Evolutionary conservation across 1,284 basidiomycete genomes (phyloP).

Genomic region (Malassezia yamatoensis): DNA sequence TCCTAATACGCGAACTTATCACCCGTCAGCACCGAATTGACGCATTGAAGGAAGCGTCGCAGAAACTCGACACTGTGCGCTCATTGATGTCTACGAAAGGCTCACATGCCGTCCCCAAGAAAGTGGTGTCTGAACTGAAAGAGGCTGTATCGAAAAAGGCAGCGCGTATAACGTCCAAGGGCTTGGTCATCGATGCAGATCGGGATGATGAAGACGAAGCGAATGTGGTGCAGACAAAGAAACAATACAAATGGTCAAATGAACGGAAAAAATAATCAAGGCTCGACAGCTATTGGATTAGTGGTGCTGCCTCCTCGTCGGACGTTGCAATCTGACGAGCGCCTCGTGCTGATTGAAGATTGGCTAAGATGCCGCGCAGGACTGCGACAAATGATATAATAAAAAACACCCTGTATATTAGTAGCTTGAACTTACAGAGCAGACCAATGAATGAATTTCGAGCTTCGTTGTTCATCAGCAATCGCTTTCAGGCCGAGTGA

Average conservation of each 20-base stretch:
- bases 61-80: constrained; percentile 33
- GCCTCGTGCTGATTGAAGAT: constrained; percentile 52
- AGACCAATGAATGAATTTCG: constrained; percentile 72
- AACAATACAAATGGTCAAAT: constrained; percentile 19
- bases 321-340: constrained; percentile 1
- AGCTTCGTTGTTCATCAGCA: constrained; percentile 50
- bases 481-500: constrained; percentile 61
- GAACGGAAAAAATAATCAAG: constrained; percentile 15
- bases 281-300: constrained; percentile 41
- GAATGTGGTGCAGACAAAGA: background rate
- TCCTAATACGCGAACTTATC: constrained; percentile 28
- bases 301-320: constrained; percentile 76
- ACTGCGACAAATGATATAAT: constrained; percentile 75
- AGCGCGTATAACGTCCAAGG: constrained; percentile 5
- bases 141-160: constrained; percentile 11
- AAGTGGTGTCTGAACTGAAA: constrained; percentile 7
- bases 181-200: constrained; percentile 8
- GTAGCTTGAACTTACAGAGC: constrained; percentile 52
- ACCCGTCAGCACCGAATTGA: constrained; percentile 32
- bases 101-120: constrained; percentile 15
- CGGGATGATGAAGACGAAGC: constrained; percentile 2
- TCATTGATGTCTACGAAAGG: constrained; percentile 32
- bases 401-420: constrained; percentile 57
- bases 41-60: constrained; percentile 25
- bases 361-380: constrained; percentile 58